These are phyloP conservation scores for Lactarius akahatsu DNA, from an alignment of 768 basidiomycete species.

Conservation along the genomic window DNA sequence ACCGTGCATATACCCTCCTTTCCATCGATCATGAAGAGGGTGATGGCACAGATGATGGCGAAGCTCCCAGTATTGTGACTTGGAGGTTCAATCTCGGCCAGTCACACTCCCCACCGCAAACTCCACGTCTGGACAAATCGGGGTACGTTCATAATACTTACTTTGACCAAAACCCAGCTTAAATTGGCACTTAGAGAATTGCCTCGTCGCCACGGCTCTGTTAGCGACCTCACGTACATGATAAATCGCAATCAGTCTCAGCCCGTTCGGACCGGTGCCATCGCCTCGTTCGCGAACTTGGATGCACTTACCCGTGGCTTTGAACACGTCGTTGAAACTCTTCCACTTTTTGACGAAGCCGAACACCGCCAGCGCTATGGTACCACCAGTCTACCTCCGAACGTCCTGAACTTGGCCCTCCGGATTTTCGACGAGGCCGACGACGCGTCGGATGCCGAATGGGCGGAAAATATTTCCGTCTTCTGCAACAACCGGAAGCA, in stretches of 20 bases:
- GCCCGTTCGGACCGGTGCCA: slow-evolving; percentile 86
- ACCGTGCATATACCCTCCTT: slow-evolving; percentile 88
- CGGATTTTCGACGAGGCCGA: slow-evolving; percentile 82
- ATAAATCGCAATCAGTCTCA: slow-evolving; percentile 85
- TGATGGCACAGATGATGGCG: slow-evolving; percentile 78
- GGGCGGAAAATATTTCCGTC: slow-evolving; percentile 67
- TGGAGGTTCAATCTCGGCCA: slow-evolving; percentile 97
- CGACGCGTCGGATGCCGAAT: slow-evolving; percentile 72
- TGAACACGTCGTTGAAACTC: slow-evolving; percentile 63
- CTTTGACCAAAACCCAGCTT: background rate
- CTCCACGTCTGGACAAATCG: slow-evolving; percentile 57
- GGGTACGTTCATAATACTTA: slow-evolving; percentile 40
- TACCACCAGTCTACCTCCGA: slow-evolving; percentile 69
- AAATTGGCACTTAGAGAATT: slow-evolving; percentile 42
- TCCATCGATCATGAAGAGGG: slow-evolving; percentile 96
- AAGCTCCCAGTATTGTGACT: slow-evolving; percentile 73
- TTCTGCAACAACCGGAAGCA: slow-evolving; percentile 69
- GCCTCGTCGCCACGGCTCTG: slow-evolving; percentile 79
- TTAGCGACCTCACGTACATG: slow-evolving; percentile 93
- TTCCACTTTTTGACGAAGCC: slow-evolving; percentile 69
- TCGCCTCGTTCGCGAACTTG: slow-evolving; percentile 85
- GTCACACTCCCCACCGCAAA: slow-evolving; percentile 82
- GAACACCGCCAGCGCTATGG: slow-evolving; percentile 81
- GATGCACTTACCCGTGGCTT: slow-evolving; percentile 70
- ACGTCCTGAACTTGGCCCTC: slow-evolving; percentile 92